Base-by-base conservation (phyloP, 2,329 filamentous ascomycete species). In the Fusarium agapanthi region DNA sequence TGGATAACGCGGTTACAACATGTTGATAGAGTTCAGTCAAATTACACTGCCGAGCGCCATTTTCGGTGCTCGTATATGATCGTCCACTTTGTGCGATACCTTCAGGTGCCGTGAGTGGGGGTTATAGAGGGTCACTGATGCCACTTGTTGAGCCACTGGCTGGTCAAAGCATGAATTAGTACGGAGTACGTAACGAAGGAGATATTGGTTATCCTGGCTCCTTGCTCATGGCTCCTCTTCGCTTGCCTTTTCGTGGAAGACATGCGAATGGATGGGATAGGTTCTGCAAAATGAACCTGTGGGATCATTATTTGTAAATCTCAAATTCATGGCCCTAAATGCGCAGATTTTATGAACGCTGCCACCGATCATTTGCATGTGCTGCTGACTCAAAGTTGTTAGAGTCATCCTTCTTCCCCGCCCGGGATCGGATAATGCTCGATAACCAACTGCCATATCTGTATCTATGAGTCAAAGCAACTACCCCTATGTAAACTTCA, bases 1-100 rank as follows among this genome's bases (percentile, higher is more conserved):
- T 10, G 38, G 22, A 22, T 3, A 24, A 34, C 7, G 32, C 3
- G 13, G 15, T 20, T 64, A 10, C 38, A 32, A 28, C 26, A 18
- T 28, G 13, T 47, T 14, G 11, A 41, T 48, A 48, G 4, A 48
- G 61, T 50, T 58, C 38, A 38, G 11, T n/a, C 34, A n/a, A 26
- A 43, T 43, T 34, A 16, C 34, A 66, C 41, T 65, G 30, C 48
- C 63, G 43, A 48, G 30, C 43, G 26, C 41, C 30, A 48, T 50
- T 66, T 65, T 43, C 41, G 32, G 35, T 57, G n/a, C 14, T 65
- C 35, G 37, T 50, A 58, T 59, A 5, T 7, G 24, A 44, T 18
- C 35, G 28, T 32, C 57, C 57, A 55, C 47, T 60, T n/a, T 35
- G 47, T 18, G n/a, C 35, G 47, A 54, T 38, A 53, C 34, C 26